Evolutionary conservation across 305 asterid genomes (phyloP).

Genomic region (Lippia alba): DNA sequence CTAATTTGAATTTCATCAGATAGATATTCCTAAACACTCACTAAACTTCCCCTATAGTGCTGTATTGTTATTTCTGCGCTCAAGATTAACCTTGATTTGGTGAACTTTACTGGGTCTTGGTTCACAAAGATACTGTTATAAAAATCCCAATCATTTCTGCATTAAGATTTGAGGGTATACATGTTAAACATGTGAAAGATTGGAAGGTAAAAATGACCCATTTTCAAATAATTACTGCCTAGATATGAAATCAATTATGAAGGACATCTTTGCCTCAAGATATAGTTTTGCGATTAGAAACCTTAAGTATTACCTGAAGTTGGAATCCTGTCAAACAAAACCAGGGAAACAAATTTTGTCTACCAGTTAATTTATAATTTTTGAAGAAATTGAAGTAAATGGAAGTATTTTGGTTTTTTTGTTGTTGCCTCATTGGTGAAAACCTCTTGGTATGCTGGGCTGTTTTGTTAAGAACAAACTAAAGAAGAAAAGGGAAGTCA

Average conservation of each 20-base stretch:
- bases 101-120: conserved; percentile 11
- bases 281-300: conserved; percentile 13
- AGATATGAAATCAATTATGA: background rate
- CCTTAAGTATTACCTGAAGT: conserved; percentile 8
- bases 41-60: conserved; percentile 20
- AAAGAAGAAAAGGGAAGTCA: conserved; percentile 15
- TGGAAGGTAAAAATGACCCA: background rate
- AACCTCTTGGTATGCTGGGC: background rate
- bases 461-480: background rate
- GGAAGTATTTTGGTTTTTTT: background rate
- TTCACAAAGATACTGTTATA: background rate
- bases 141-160: too few species aligned
- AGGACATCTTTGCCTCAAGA: background rate
- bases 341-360: background rate
- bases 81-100: conserved; percentile 12
- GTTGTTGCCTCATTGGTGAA: background rate
- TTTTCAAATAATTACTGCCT: conserved; percentile 9
- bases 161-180: background rate
- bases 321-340: background rate
- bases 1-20: background rate
- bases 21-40: background rate
- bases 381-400: conserved; percentile 19
- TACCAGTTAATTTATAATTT: conserved; percentile 9
- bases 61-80: conserved; percentile 21
- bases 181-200: background rate